Conservation (phyloP, 129 eudicot species). For the Lonicera japonica region DNA sequence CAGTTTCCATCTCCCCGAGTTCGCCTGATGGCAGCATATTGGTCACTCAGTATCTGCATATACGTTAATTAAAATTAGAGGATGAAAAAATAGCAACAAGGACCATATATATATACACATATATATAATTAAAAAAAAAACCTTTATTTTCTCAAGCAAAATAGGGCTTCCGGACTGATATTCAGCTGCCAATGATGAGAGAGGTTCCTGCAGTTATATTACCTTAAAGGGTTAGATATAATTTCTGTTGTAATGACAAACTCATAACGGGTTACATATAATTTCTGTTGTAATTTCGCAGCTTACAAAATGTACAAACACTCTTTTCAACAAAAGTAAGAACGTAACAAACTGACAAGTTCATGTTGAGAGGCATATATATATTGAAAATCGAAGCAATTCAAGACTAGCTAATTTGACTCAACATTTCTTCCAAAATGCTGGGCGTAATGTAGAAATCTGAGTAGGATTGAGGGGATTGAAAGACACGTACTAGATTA, state of each 20-base stretch:
- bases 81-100: neutral
- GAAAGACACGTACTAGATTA: too few relatives aligned
- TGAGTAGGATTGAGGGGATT: too few relatives aligned
- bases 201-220: slow-evolving; percentile 68
- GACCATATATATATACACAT: neutral
- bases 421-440: too few relatives aligned
- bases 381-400: too few relatives aligned
- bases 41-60: slow-evolving; percentile 55
- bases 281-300: neutral
- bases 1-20: slow-evolving; percentile 92
- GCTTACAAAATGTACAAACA: neutral
- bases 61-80: slow-evolving; percentile 4
- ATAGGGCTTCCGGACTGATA: slow-evolving; percentile 84
- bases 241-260: neutral
- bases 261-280: neutral
- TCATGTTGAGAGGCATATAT: neutral
- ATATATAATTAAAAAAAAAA: slow-evolving; percentile 12
- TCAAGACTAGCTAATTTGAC: too few relatives aligned
- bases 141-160: slow-evolving; percentile 78
- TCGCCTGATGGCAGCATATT: slow-evolving; percentile 81
- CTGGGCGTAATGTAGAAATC: too few relatives aligned
- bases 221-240: neutral
- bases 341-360: neutral
- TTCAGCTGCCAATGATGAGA: slow-evolving; percentile 71
- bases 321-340: neutral